A percentile compares a stretch with the other conserved stretches of the same genome.
Evolutionary conservation across 495 filamentous ascomycete genomes (phyloP).

Genomic region (Trypethelium eluteriae): DNA sequence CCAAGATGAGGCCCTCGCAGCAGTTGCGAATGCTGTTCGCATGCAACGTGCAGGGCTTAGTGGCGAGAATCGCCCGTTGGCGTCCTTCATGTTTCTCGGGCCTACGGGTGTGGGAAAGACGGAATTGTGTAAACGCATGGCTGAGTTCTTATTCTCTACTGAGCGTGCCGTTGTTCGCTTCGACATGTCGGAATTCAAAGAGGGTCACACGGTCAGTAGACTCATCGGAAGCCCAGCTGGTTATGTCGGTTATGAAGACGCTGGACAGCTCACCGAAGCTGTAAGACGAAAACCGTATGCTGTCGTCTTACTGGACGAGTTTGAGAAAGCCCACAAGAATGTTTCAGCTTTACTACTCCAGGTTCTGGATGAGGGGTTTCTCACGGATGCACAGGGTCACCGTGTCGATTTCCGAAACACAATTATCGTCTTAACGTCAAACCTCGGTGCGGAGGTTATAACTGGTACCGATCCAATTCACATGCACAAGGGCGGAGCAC

Average conservation of each 20-base stretch:
- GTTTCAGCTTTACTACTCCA: conserved; percentile 91
- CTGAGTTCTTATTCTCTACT: conserved; percentile 84
- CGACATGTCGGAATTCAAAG: conserved; percentile 97
- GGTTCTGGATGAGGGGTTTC: conserved; percentile 91
- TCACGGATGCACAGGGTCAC: conserved; percentile 92
- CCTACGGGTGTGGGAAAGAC: conserved; percentile 97
- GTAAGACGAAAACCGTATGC: conserved; percentile 94
- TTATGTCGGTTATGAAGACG: conserved; percentile 95
- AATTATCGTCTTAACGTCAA: conserved; percentile 90
- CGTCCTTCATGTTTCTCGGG: conserved; percentile 95
- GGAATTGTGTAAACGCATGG: conserved; percentile 93
- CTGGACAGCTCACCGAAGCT: conserved; percentile 91
- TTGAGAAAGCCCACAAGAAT: conserved; percentile 93
- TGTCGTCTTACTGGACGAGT: conserved; percentile 91
- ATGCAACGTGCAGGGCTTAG: conserved; percentile 90
- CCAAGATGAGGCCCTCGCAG: conserved; percentile 85
- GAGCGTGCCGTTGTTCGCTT: conserved; percentile 85
- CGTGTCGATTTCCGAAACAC: conserved; percentile 95
- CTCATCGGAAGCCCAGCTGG: conserved; percentile 89
- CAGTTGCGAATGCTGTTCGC: conserved; percentile 86
- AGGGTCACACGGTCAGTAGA: conserved; percentile 90
- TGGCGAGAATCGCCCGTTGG: conserved; percentile 82
- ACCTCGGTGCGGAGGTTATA: conserved; percentile 73
- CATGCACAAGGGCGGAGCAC: conserved; percentile 42
- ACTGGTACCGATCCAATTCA: conserved; percentile 51